Evolutionary conservation across 805 yeast species (phyloP).

Genomic region (Candida caryicola): DNA sequence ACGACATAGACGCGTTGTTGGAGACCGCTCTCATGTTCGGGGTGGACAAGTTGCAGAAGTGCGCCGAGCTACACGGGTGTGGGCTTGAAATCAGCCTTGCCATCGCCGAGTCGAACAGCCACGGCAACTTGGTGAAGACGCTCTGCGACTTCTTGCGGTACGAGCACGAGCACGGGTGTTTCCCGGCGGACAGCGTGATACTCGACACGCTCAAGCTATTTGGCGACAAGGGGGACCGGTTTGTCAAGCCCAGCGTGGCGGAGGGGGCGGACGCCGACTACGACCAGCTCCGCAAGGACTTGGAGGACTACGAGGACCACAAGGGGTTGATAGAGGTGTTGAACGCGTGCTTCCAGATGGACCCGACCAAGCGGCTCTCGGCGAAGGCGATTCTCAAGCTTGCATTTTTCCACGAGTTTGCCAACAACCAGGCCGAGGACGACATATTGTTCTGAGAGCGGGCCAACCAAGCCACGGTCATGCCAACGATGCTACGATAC

Average conservation of each 20-base stretch:
- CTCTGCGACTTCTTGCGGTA: constrained; percentile 24
- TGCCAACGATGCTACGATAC: too few relatives aligned
- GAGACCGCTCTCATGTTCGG: constrained; percentile 87
- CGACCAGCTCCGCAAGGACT: constrained; percentile 14
- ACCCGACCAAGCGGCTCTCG: constrained; percentile 53
- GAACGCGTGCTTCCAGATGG: constrained; percentile 55
- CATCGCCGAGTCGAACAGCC: constrained; percentile 15
- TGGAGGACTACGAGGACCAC: constrained; percentile 37
- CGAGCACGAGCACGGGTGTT: constrained; percentile 55
- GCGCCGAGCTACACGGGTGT: constrained; percentile 84
- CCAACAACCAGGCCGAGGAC: constrained; percentile 30
- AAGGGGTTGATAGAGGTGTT: constrained; percentile 53
- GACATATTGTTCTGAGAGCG: constrained; percentile 22
- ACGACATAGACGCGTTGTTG: constrained; percentile 86
- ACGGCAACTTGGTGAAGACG: constrained; percentile 33
- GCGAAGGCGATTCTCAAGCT: constrained; percentile 56
- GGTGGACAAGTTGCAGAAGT: constrained; percentile 60
- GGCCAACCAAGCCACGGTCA: too few relatives aligned
- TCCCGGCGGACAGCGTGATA: constrained; percentile 72
- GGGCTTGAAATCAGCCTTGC: constrained; percentile 59
- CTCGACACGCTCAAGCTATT: constrained; percentile 54
- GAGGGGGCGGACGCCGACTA: constrained; percentile 13
- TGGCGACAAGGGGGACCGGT: constrained; percentile 37
- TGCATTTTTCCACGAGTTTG: constrained; percentile 56
- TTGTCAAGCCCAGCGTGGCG: constrained; percentile 22